Evolutionary conservation across 371 early-diverging fungal genomes (phyloP).

Genomic region (Actinomortierella wolfii): DNA sequence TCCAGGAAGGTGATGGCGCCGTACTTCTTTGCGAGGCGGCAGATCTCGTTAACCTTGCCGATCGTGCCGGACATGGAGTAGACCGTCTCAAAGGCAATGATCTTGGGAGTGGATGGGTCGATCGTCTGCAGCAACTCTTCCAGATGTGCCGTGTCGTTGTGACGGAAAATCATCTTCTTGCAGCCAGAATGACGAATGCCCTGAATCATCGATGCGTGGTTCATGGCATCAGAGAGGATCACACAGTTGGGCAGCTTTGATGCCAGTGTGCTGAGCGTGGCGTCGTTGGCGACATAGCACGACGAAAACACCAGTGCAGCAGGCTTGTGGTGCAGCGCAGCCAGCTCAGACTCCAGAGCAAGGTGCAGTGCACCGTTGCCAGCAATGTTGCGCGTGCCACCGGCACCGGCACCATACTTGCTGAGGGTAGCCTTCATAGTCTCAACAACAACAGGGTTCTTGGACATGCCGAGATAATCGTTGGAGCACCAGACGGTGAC

Average conservation of each 20-base stretch:
- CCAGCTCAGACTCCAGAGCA: slow-evolving; percentile 90
- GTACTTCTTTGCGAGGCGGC: slow-evolving; percentile 93
- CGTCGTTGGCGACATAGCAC: slow-evolving; percentile 99
- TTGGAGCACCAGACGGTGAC: slow-evolving; percentile 99
- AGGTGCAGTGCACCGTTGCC: slow-evolving; percentile 96
- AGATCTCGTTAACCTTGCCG: slow-evolving; percentile 95
- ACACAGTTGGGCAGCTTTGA: slow-evolving; percentile 92
- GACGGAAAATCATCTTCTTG: slow-evolving; percentile 90
- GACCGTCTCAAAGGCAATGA: slow-evolving; percentile 97
- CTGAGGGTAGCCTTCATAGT: slow-evolving; percentile 93
- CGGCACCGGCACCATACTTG: slow-evolving; percentile 97
- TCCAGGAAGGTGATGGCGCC: slow-evolving; percentile 98
- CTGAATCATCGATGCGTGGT: slow-evolving; percentile 99
- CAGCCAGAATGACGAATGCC: slow-evolving; percentile 95
- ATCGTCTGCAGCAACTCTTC: slow-evolving; percentile 82
- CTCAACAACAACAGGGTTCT: slow-evolving; percentile 83
- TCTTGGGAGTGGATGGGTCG: slow-evolving; percentile 87
- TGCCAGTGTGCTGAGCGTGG: slow-evolving; percentile 91
- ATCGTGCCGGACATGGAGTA: slow-evolving; percentile 98
- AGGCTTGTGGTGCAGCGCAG: slow-evolving; percentile 89
- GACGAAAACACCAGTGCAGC: slow-evolving; percentile 97
- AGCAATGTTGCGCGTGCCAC: slow-evolving; percentile 99
- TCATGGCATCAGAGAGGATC: slow-evolving; percentile 92
- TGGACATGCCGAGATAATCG: slow-evolving; percentile 97
- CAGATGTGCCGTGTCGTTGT: slow-evolving; percentile 93